Evolutionary conservation across 768 basidiomycete species (phyloP), one percentile per base, ranked within the genome.

Genomic region (Cyclocybe cylindracea): DNA sequence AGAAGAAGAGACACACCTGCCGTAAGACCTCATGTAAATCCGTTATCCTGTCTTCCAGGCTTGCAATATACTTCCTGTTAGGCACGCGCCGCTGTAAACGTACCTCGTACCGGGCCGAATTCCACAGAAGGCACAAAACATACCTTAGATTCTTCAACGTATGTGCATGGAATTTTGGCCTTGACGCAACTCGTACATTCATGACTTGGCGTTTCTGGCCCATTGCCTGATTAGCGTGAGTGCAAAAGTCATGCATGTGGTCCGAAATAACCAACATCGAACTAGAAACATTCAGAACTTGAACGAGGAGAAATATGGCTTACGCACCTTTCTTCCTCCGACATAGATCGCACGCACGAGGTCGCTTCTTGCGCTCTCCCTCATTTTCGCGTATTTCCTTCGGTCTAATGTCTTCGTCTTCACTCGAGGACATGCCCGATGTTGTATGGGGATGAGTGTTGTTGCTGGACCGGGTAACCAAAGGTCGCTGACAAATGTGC

Each of bases 271-370:
- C 19, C 57, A 24, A 24, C 24, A 24, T 24, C 24, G 2, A 24
- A 24, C 24, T 24, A 37, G 18, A 58, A 18, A 35, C 11, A 31
- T 18, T 54, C 49, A 19, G 46, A 44, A 39, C 39, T 45, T 39
- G 18, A 44, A 33, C 24, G 24, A 24, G 5, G 5, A 24, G 24
- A 24, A 42, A 48, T 10, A 16, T 33, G 44, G 18, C 9, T 11
- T 24, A 11, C 38, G 80, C 51, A 86, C 89, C 85, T 72, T 94
- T 94, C 77, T 92, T 93, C 51, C 89, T 75, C 35, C 91, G 75
- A 64, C 91, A 94, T 0, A 85, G 78, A 62, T 93, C 91, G 63
- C 91, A 94, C 6, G 90, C 90, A 43, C 62, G 58, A 8, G 62
- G 56, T 5, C 24, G 24, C 36, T 59, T 46, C 40, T 54, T 58